A percentile compares a stretch with the other conserved stretches of the same genome.
Conservation (phyloP, 345 rosid species). For the Corchorus capsularis region DNA sequence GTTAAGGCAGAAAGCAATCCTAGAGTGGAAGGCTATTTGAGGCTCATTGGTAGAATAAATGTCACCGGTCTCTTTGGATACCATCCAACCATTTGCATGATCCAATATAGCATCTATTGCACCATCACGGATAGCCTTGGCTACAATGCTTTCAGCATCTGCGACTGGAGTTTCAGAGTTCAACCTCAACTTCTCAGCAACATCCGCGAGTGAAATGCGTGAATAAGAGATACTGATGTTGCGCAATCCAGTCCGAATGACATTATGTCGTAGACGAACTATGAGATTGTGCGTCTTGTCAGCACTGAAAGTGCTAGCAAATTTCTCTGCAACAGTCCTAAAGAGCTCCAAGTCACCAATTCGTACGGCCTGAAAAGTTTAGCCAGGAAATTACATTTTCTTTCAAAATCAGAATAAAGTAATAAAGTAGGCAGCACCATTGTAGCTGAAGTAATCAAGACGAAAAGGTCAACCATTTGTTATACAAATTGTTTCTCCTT, state of each 20-base stretch:
- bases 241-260: slow-evolving; percentile 78
- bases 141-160: slow-evolving; percentile 80
- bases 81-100: slow-evolving; percentile 69
- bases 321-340: slow-evolving; percentile 67
- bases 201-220: slow-evolving; percentile 64
- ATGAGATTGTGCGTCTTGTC: slow-evolving; percentile 74
- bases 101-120: slow-evolving; percentile 86
- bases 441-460: not conserved
- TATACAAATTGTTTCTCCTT: not conserved
- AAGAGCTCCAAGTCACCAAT: slow-evolving; percentile 94
- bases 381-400: slow-evolving; percentile 14
- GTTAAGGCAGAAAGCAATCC: slow-evolving; percentile 83
- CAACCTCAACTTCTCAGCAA: slow-evolving; percentile 59
- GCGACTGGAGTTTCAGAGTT: slow-evolving; percentile 69
- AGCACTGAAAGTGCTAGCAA: slow-evolving; percentile 53
- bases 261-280: slow-evolving; percentile 77
- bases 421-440: not conserved
- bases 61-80: slow-evolving; percentile 86
- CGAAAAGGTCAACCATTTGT: not conserved
- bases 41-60: slow-evolving; percentile 89
- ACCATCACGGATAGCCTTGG: slow-evolving; percentile 87
- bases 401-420: not conserved
- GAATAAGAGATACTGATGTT: slow-evolving; percentile 82
- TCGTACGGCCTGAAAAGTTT: slow-evolving; percentile 64
- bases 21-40: slow-evolving; percentile 83